These are phyloP conservation scores for Zygotorulaspora florentina DNA, from an alignment of 805 yeast species.

Conservation along the genomic window DNA sequence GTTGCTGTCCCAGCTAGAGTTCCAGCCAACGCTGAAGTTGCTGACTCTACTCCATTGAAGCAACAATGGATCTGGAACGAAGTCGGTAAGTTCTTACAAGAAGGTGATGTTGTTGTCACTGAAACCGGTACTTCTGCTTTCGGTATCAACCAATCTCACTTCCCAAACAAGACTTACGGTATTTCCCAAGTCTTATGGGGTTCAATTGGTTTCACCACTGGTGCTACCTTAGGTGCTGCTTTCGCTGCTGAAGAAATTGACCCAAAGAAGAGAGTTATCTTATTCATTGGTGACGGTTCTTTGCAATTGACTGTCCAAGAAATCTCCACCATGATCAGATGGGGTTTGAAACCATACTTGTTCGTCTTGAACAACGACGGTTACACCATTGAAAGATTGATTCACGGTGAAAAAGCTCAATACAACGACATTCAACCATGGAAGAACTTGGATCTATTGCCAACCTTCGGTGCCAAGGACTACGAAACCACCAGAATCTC, in stretches of 20 bases:
- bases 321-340: conserved; percentile 63
- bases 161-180: conserved; percentile 59
- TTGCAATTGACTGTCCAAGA: conserved; percentile 72
- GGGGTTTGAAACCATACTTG: conserved; percentile 63
- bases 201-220: conserved; percentile 67
- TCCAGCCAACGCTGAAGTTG: conserved; percentile 43
- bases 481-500: conserved; percentile 53
- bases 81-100: conserved; percentile 56
- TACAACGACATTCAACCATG: conserved; percentile 68
- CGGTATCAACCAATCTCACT: conserved; percentile 62
- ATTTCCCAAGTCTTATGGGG: conserved; percentile 76
- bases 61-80: conserved; percentile 70
- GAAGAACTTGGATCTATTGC: conserved; percentile 57
- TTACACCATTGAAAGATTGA: conserved; percentile 70
- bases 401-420: conserved; percentile 61
- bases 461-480: conserved; percentile 46
- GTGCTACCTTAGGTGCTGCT: conserved; percentile 64
- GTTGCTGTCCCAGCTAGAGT: conserved; percentile 53
- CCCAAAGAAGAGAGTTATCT: conserved; percentile 56
- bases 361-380: conserved; percentile 69
- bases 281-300: conserved; percentile 74
- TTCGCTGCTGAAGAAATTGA: conserved; percentile 63
- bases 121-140: conserved; percentile 77
- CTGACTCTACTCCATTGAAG: conserved; percentile 45
- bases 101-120: conserved; percentile 63